These are phyloP conservation scores for Fusarium humuli DNA, from an alignment of 2,329 filamentous ascomycete species.

Conservation along the genomic window DNA sequence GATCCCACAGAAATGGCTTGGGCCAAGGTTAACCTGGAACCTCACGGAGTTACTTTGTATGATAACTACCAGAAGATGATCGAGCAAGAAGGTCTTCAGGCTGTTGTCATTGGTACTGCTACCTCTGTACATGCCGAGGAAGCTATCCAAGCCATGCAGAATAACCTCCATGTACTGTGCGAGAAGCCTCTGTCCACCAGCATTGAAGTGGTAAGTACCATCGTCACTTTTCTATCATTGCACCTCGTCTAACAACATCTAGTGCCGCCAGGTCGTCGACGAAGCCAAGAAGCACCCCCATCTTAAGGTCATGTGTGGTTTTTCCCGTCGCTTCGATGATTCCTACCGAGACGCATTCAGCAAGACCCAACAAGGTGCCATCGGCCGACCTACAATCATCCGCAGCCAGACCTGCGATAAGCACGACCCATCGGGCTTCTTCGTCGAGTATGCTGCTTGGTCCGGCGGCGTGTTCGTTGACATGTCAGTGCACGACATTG, in stretches of 20 bases:
- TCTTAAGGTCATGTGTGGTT: conserved; percentile 69
- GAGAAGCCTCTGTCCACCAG: conserved; percentile 46
- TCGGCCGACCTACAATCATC: conserved; percentile 71
- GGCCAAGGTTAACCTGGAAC: conserved; percentile 39
- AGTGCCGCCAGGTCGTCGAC: conserved; percentile 59
- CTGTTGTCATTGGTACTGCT: conserved; percentile 44
- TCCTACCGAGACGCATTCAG: conserved; percentile 71
- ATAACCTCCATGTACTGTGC: conserved; percentile 44
- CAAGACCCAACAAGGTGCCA: conserved; percentile 64
- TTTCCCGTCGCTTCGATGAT: conserved; percentile 65
- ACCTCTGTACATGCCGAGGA: conserved; percentile 45
- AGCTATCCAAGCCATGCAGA: conserved; percentile 44
- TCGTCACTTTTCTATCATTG: conserved; percentile 63
- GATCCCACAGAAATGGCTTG: conserved; percentile 43
- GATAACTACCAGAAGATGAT: conserved; percentile 45
- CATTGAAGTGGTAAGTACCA: conserved; percentile 64
- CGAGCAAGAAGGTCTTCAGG: conserved; percentile 45
- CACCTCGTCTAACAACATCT: conserved; percentile 20
- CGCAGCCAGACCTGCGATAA: conserved; percentile 77
- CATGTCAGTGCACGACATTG: conserved; percentile 76
- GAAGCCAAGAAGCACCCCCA: conserved; percentile 66
- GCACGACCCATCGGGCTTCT: conserved; percentile 74
- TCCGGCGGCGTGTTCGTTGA: conserved; percentile 78
- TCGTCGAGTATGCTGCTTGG: conserved; percentile 74
- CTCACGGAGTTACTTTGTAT: conserved; percentile 37